Evolutionary conservation across 116 monocot species (phyloP), one percentile per base, ranked within the genome.

Genomic region (Cymodocea nodosa): DNA sequence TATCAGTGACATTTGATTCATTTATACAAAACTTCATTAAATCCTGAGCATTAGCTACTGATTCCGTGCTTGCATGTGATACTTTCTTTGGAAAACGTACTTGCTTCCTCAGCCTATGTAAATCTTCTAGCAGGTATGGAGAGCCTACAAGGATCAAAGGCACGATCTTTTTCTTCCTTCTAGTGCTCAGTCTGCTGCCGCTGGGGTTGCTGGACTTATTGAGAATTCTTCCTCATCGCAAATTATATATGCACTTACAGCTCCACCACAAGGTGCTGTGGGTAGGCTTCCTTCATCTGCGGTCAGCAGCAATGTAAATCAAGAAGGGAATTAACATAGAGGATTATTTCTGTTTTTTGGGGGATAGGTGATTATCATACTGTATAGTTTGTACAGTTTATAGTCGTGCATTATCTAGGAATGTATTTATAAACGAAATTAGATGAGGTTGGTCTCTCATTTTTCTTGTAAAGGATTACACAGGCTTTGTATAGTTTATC

Each of bases 161-260:
- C 98, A 98, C 36, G 92, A 98, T 67, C 80, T 98, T 13, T 98
- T 98, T 71, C 89, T 98, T 68, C 98, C 98, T 56, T 92, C 92
- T 15, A 98, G 86, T 75, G 92, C 98, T 37, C 92, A 98, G 72
- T 88, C 84, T 70, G 81, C 98, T 55, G 98, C 92, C 50, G 98
- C 98, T 62, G 98, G 98, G 66, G 92, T 98, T 61, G 98, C 98
- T 2, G 92, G 92, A 54, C 89, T 98, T 13, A 98, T 98, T 22
- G 98, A 98, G 66, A 98, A 80, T 54, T 79, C 92, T 22, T 85
- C 92, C n/a, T 85, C 92, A 7, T 82, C 82, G 2, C 71, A 75
- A 63, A 78, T 82, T 6, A 76, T 82, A 23, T 92, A 98, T 52
- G 86, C 91, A 57, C 76, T 98, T 18, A 74, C 89, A 0, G 86